phyloP scores from a whole-genome alignment of 768 basidiomycete species.

The Scleroderma bovista region DNA sequence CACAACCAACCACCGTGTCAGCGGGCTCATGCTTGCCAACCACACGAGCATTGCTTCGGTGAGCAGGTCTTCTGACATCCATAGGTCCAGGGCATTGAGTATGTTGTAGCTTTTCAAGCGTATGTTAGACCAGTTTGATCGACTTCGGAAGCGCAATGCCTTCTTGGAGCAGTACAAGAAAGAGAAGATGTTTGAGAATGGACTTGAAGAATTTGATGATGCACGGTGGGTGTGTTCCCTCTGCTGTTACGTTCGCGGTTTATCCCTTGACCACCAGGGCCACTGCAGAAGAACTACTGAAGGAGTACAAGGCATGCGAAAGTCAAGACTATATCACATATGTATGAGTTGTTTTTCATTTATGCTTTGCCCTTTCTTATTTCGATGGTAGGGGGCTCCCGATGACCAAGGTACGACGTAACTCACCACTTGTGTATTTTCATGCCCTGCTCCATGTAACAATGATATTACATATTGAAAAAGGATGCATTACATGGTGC shows the following conservation, averaged over 20 bases:
- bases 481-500: constrained; percentile 19
- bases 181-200: constrained; percentile 91
- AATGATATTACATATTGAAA: constrained; percentile 2
- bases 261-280: constrained; percentile 42
- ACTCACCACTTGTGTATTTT: not conserved
- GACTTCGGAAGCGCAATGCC: constrained; percentile 80
- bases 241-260: not conserved
- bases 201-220: constrained; percentile 94
- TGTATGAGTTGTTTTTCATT: constrained; percentile 35
- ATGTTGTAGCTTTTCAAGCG: constrained; percentile 78
- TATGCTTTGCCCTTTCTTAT: not conserved
- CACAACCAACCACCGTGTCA: constrained; percentile 86
- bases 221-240: constrained; percentile 56
- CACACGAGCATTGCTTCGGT: constrained; percentile 98
- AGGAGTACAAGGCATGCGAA: constrained; percentile 96
- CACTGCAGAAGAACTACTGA: constrained; percentile 80
- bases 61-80: constrained; percentile 22
- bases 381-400: constrained; percentile 24
- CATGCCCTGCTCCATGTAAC: not conserved
- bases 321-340: constrained; percentile 91
- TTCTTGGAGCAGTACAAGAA: constrained; percentile 98
- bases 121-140: constrained; percentile 93
- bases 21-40: constrained; percentile 97
- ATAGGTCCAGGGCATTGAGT: constrained; percentile 1
- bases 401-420: constrained; percentile 25